These are phyloP conservation scores for Cadophora gregata DNA, from an alignment of 2,329 filamentous ascomycete species.

Conservation along the genomic window DNA sequence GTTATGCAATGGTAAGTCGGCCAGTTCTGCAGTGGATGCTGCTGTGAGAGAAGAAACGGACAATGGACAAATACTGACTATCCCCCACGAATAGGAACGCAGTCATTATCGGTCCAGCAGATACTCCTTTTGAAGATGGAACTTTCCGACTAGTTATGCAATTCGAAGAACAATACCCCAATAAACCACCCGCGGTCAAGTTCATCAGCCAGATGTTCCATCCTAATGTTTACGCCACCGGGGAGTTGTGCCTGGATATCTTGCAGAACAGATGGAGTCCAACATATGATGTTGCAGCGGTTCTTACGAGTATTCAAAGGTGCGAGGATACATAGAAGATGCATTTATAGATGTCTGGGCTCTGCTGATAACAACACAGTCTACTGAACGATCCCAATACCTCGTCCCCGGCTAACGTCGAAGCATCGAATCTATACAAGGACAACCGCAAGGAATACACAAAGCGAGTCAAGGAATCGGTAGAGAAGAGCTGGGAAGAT, in stretches of 20 bases:
- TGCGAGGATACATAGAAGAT: constrained; percentile 48
- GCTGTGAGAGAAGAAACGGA: background rate
- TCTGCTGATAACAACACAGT: constrained; percentile 59
- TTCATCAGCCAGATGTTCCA: constrained; percentile 99
- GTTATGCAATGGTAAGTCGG: constrained; percentile 86
- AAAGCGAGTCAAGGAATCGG: constrained; percentile 93
- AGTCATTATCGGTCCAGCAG: constrained; percentile 94
- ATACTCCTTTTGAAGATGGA: constrained; percentile 97
- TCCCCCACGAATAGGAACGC: constrained; percentile 74
- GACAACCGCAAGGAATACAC: constrained; percentile 97
- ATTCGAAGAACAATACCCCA: constrained; percentile 98
- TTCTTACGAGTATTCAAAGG: constrained; percentile 98
- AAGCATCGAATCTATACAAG: constrained; percentile 97
- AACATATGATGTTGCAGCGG: constrained; percentile 96
- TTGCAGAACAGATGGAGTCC: constrained; percentile 98
- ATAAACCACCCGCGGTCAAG: constrained; percentile 96
- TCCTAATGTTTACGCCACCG: constrained; percentile 96
- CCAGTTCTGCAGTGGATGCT: background rate
- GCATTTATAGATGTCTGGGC: background rate
- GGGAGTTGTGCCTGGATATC: constrained; percentile 95
- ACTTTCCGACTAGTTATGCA: constrained; percentile 98
- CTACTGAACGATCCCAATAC: constrained; percentile 97
- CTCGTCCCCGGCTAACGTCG: constrained; percentile 96
- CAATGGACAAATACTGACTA: constrained; percentile 13
- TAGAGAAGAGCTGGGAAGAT: constrained; percentile 99